Conservation (phyloP, 257 asterid genomes). For the Solanum sejunctum region DNA sequence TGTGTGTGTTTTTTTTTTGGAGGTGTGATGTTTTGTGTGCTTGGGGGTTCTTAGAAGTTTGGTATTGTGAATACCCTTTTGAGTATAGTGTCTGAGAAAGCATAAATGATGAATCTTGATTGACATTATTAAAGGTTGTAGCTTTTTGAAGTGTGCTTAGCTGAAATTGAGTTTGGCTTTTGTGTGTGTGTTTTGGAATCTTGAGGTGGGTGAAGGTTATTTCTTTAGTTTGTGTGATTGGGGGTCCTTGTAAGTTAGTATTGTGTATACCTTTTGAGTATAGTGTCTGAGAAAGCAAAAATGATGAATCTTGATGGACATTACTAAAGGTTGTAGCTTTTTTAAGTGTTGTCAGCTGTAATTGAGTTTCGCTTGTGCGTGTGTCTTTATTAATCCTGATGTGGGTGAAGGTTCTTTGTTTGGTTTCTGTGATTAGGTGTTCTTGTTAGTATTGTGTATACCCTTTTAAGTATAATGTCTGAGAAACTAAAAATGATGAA, state of each 20-base stretch:
- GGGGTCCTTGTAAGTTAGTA: not conserved
- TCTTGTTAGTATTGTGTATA: not conserved
- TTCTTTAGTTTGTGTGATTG: not conserved
- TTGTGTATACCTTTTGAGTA: not conserved
- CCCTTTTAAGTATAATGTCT: not conserved
- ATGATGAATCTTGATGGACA: not conserved
- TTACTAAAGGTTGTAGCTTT: not conserved
- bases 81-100: not conserved
- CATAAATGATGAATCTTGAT: not conserved
- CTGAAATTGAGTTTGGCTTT: not conserved
- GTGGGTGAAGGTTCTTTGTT: not conserved
- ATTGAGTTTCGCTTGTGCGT: not conserved
- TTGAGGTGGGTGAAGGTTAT: not conserved
- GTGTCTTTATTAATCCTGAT: not conserved
- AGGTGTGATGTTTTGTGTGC: not conserved
- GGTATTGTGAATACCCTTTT: not conserved
- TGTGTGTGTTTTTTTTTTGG: not conserved
- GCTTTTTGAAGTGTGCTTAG: not conserved
- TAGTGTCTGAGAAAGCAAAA: no score
- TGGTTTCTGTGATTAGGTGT: not conserved
- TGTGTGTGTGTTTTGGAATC: not conserved
- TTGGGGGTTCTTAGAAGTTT: not conserved
- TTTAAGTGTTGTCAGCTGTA: not conserved
- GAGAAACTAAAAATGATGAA: not conserved
- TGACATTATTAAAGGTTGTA: not conserved